phyloP scores from a whole-genome alignment of 169 alveolate genomes.

The Cystoisospora suis region DNA sequence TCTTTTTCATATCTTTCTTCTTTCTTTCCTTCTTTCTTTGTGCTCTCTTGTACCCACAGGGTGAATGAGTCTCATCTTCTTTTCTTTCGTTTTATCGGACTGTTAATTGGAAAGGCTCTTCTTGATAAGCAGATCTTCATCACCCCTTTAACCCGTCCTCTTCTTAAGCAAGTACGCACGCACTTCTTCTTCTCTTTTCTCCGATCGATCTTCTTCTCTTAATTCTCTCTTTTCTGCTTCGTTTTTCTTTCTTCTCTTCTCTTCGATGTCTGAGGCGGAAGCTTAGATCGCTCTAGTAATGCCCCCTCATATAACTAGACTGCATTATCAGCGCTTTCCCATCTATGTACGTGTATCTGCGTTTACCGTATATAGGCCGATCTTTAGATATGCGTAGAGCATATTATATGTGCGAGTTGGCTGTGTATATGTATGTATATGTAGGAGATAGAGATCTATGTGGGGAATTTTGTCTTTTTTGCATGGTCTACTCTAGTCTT shows the following conservation, averaged over 20 bases:
- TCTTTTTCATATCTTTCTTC: no score
- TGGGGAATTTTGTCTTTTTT: no score
- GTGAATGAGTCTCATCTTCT: slow-evolving; percentile 63
- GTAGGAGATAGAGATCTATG: no score
- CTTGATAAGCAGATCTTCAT: slow-evolving; percentile 76
- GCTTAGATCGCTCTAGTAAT: background rate
- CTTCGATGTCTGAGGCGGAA: background rate
- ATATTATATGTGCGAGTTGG: background rate
- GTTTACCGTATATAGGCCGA: background rate
- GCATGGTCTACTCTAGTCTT: no score
- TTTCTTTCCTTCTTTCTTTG: background rate
- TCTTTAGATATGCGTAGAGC: background rate
- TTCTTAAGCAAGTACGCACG: slow-evolving; percentile 60
- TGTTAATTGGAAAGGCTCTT: slow-evolving; percentile 76
- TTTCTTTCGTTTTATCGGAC: slow-evolving; percentile 75
- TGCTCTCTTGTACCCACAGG: background rate
- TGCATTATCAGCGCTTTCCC: background rate
- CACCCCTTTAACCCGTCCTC: slow-evolving; percentile 71
- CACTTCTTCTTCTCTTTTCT: background rate
- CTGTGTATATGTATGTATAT: no score
- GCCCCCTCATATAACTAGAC: background rate
- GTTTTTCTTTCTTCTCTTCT: background rate
- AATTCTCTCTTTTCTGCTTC: background rate
- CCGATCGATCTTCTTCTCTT: background rate
- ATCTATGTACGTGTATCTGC: background rate